Percentiles rank a stretch among this genome's conserved stretches.
Conservation (phyloP, 2,329 filamentous ascomycete species). For the Calonectria hawksworthii region DNA sequence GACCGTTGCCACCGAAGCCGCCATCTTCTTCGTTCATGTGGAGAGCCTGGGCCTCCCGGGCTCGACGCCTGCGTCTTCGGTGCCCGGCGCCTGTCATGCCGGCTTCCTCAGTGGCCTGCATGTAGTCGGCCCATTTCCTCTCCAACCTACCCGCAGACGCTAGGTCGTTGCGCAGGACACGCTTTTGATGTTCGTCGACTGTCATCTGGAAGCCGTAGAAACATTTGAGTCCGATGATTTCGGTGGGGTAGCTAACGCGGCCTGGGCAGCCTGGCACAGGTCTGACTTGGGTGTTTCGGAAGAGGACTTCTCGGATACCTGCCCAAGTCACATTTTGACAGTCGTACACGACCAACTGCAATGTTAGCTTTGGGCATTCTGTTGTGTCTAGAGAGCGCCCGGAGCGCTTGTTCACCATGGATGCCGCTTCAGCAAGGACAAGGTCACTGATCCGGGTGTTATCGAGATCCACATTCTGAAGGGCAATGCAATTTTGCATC, state of each 20-base stretch:
- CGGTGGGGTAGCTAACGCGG: slow-evolving; percentile 73
- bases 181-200: slow-evolving; percentile 92
- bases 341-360: slow-evolving; percentile 89
- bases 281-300: slow-evolving; percentile 82
- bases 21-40: slow-evolving; percentile 87
- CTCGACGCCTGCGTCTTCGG: slow-evolving; percentile 80
- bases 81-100: slow-evolving; percentile 75
- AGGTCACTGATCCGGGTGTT: slow-evolving; percentile 94
- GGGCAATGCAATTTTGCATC: slow-evolving; percentile 78
- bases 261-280: slow-evolving; percentile 59
- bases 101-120: slow-evolving; percentile 91
- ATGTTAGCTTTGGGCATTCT: slow-evolving; percentile 68
- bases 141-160: slow-evolving; percentile 83
- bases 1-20: slow-evolving; percentile 63
- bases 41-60: slow-evolving; percentile 83
- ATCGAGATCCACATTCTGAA: slow-evolving; percentile 86
- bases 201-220: slow-evolving; percentile 97
- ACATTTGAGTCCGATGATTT: slow-evolving; percentile 90
- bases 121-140: slow-evolving; percentile 92
- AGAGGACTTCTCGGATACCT: slow-evolving; percentile 88
- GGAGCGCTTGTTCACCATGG: slow-evolving; percentile 79
- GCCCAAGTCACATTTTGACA: slow-evolving; percentile 95
- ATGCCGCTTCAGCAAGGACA: slow-evolving; percentile 85
- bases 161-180: slow-evolving; percentile 84
- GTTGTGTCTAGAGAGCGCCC: slow-evolving; percentile 56